Evolutionary conservation across 495 filamentous ascomycete genomes (phyloP).

Genomic region (Neurospora sp.): DNA sequence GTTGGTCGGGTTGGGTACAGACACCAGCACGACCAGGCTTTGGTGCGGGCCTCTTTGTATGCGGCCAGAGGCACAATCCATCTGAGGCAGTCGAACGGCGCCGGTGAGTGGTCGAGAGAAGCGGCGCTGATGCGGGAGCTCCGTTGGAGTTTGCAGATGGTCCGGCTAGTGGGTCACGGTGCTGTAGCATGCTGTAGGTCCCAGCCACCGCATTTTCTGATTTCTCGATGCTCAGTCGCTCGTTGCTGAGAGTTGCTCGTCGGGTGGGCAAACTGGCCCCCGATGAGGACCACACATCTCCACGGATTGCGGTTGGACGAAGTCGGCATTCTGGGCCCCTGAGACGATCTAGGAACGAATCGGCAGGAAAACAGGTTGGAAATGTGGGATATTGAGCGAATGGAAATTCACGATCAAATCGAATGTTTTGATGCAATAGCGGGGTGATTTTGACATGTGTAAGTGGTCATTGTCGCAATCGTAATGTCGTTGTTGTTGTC

Average conservation of each 20-base stretch:
- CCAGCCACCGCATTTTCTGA: slow-evolving; percentile 24
- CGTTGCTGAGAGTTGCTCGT: not conserved
- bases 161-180: slow-evolving; percentile 11
- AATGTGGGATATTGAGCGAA: not conserved
- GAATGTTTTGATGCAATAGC: not conserved
- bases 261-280: not conserved
- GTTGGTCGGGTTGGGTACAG: slow-evolving; percentile 18
- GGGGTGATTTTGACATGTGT: not conserved
- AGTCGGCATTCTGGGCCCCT: not conserved
- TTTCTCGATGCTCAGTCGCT: not conserved
- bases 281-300: not conserved
- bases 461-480: not conserved
- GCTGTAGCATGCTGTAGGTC: slow-evolving; percentile 5
- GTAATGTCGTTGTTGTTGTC: not conserved
- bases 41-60: slow-evolving; percentile 27
- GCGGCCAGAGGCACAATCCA: slow-evolving; percentile 24
- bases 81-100: slow-evolving; percentile 8
- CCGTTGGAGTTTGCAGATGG: slow-evolving; percentile 10
- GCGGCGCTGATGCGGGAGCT: slow-evolving; percentile 13
- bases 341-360: not conserved
- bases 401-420: not conserved
- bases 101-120: slow-evolving; percentile 17
- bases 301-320: not conserved
- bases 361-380: not conserved
- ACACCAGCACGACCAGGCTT: slow-evolving; percentile 6